phyloP scores from a whole-genome alignment of 169 alveolate genomes.

The Cytauxzoon felis region DNA sequence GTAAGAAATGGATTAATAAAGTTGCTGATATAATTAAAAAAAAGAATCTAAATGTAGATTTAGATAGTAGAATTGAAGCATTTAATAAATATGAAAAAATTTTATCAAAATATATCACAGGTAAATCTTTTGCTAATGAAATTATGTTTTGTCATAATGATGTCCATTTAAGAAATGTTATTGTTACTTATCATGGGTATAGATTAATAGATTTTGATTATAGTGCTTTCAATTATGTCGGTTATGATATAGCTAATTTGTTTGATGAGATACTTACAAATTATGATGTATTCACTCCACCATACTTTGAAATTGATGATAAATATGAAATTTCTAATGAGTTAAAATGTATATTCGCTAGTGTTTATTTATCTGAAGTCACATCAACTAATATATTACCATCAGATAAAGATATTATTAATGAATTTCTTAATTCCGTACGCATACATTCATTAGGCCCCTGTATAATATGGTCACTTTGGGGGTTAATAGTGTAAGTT shows the following conservation, averaged over 20 bases:
- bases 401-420: conserved; percentile 57
- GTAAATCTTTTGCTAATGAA: conserved; percentile 62
- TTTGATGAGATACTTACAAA: conserved; percentile 66
- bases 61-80: neutral
- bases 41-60: neutral
- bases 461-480: conserved; percentile 71
- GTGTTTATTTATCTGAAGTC: conserved; percentile 67
- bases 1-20: conserved; percentile 28
- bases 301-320: conserved; percentile 59
- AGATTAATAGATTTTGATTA: conserved; percentile 75
- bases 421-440: conserved; percentile 55
- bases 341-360: conserved; percentile 58
- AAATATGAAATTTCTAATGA: conserved; percentile 60
- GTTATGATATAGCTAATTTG: conserved; percentile 71
- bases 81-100: neutral
- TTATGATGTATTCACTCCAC: conserved; percentile 58
- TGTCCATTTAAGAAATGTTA: conserved; percentile 68
- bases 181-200: conserved; percentile 50
- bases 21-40: neutral
- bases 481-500: conserved; percentile 66
- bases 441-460: conserved; percentile 72
- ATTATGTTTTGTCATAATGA: conserved; percentile 77
- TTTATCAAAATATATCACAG: neutral
- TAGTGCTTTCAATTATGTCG: conserved; percentile 70
- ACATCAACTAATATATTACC: conserved; percentile 26